Evolutionary conservation across 2,329 filamentous ascomycete genomes (phyloP).

Genomic region (Blumeria hordei): DNA sequence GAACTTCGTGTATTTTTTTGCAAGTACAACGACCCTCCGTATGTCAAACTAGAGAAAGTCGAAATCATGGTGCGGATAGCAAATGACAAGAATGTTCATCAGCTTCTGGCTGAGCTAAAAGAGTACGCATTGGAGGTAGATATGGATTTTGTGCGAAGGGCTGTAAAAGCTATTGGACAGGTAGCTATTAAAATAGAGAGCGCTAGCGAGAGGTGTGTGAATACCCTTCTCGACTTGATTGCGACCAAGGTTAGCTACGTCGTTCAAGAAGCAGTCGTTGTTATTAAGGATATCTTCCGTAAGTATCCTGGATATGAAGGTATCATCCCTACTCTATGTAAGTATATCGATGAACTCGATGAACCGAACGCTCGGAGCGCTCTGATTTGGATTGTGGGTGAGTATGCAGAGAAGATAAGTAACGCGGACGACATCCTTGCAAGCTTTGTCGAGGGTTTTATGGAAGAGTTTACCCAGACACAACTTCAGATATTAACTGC

Average conservation of each 20-base stretch:
- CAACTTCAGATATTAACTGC: conserved; percentile 94
- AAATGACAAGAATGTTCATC: conserved; percentile 89
- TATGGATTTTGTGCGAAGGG: conserved; percentile 92
- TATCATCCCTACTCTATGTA: conserved; percentile 86
- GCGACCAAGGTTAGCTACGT: conserved; percentile 98
- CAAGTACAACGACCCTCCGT: conserved; percentile 97
- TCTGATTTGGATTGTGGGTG: conserved; percentile 95
- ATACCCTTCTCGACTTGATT: conserved; percentile 77
- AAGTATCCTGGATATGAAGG: conserved; percentile 97
- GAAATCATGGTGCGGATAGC: conserved; percentile 99
- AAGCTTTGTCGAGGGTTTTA: conserved; percentile 81
- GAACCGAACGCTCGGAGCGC: conserved; percentile 78
- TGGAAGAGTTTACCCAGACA: conserved; percentile 95
- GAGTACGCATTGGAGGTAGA: conserved; percentile 96
- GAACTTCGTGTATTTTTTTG: conserved; percentile 97
- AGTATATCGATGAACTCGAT: conserved; percentile 91
- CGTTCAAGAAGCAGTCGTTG: conserved; percentile 93
- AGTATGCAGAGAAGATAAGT: conserved; percentile 97
- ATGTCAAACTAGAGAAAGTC: conserved; percentile 90
- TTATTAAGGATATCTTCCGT: conserved; percentile 94
- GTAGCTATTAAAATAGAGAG: conserved; percentile 96
- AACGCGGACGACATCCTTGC: conserved; percentile 90
- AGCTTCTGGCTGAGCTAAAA: conserved; percentile 79
- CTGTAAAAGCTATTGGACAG: conserved; percentile 89
- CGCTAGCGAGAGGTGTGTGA: conserved; percentile 86